Evolutionary conservation across 2,329 filamentous ascomycete genomes (phyloP).

Genomic region (Drechmeria coniospora): DNA sequence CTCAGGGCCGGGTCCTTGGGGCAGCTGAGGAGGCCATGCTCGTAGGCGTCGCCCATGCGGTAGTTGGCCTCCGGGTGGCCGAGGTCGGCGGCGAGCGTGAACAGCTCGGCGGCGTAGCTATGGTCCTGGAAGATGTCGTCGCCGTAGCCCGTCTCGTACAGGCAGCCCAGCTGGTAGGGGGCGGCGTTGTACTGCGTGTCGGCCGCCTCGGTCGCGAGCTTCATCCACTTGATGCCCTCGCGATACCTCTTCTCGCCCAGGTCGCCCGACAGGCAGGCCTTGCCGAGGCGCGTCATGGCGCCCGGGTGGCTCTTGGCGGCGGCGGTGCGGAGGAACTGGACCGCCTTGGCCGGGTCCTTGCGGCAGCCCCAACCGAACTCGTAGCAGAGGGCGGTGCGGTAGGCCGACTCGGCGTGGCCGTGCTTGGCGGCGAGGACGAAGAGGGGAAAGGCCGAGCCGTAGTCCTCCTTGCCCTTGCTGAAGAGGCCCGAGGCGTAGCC

Average conservation of each 20-base stretch:
- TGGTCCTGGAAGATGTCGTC: conserved; percentile 89
- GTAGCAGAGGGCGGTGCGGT: conserved; percentile 85
- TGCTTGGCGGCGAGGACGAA: conserved; percentile 93
- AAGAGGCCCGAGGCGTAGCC: conserved; percentile 90
- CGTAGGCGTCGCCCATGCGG: conserved; percentile 90
- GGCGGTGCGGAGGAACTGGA: conserved; percentile 81
- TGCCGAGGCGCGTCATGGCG: conserved; percentile 81
- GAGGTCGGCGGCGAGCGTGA: conserved; percentile 85
- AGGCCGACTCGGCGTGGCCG: conserved; percentile 90
- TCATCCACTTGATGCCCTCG: conserved; percentile 93
- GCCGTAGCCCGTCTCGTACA: conserved; percentile 89
- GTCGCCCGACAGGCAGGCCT: conserved; percentile 79
- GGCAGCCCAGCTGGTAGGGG: conserved; percentile 73
- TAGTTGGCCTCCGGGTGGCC: conserved; percentile 77
- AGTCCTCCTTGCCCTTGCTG: conserved; percentile 84
- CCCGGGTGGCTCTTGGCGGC: conserved; percentile 91
- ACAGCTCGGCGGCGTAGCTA: conserved; percentile 79
- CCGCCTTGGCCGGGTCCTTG: conserved; percentile 78
- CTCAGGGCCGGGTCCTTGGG: conserved; percentile 83
- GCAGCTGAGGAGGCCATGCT: conserved; percentile 76
- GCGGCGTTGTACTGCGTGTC: conserved; percentile 86
- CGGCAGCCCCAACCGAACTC: conserved; percentile 96
- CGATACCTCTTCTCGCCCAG: conserved; percentile 76
- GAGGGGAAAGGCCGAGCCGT: conserved; percentile 79
- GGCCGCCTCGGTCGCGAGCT: conserved; percentile 77